phyloP scores from a whole-genome alignment of 164 flowering plant genomes.

The Vitis labrusca region DNA sequence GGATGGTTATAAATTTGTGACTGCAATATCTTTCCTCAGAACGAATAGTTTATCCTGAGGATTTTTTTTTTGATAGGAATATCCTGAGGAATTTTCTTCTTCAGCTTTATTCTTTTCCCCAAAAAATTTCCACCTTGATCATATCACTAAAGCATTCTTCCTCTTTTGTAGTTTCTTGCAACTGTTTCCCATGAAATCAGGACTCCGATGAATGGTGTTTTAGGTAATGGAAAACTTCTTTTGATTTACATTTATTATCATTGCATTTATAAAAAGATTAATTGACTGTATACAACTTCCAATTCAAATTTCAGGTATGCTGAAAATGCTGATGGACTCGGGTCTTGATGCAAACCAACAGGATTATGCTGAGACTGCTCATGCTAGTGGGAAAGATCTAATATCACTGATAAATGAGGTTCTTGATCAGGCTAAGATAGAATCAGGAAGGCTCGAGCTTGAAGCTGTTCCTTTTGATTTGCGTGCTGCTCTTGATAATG shows the following conservation, averaged over 20 bases:
- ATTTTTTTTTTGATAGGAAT: neutral
- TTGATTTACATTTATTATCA: neutral
- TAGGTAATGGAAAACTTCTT: conserved; percentile 49
- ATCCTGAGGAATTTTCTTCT: neutral
- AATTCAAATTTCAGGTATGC: conserved; percentile 63
- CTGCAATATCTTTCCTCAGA: too few species aligned
- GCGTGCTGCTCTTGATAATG: conserved; percentile 68
- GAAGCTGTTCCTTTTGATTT: conserved; percentile 83
- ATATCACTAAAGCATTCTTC: conserved; percentile 11
- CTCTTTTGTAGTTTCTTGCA: conserved; percentile 79
- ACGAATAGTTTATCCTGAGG: too few species aligned
- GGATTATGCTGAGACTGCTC: conserved; percentile 92
- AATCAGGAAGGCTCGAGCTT: conserved; percentile 91
- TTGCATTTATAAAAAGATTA: neutral
- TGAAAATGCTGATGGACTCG: conserved; percentile 94
- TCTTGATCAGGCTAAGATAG: conserved; percentile 97
- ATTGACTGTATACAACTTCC: neutral
- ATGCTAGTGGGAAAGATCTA: conserved; percentile 73
- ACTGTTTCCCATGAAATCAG: conserved; percentile 97
- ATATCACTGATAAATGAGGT: conserved; percentile 88
- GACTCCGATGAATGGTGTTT: conserved; percentile 96
- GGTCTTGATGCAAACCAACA: conserved; percentile 66
- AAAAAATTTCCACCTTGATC: neutral
- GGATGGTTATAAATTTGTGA: neutral
- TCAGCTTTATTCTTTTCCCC: neutral